Evolutionary conservation across 2,329 filamentous ascomycete genomes (phyloP), one percentile per base, ranked within the genome.

Genomic region (Colletotrichum sp.): DNA sequence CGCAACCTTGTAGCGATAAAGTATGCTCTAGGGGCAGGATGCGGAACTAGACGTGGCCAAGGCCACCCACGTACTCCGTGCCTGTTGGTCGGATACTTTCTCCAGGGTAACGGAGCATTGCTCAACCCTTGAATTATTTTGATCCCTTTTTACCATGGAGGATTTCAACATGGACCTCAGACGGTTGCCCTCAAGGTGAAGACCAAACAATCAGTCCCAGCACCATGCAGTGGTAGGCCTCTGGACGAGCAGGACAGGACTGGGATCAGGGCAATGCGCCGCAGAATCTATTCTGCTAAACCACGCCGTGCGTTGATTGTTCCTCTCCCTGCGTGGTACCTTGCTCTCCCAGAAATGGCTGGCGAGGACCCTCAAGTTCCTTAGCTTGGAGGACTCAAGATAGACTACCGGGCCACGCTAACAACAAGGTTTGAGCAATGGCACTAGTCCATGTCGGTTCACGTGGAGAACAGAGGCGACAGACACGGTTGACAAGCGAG

Each of bases 401-500:
- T 34, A 70, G 65, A 73, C 70, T 60, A 74, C 70, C 48, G 62
- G 48, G 65, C 12, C 34, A 27, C 74, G 48, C 65, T 61, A 76
- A 58, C 43, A 55, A 32, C 32, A 74, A 74, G 65, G 70, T 74
- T 69, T 74, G 34, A 61, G 58, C 70, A 52, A 65, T n/a, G 58
- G 55, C 64, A 76, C 74, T 76, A 74, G 65, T 60, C 27, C 22
- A 60, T 48, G 43, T 65, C 70, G 66, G 22, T 74, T 74, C 74
- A 69, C 74, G 74, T 76, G 74, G 74, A 68, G 34, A 52, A 28
- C 8, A 69, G 64, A 65, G 74, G 70, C 65, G 58, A 34, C 43
- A 68, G 34, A 58, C 56, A 68, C 70, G 58, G 70, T 25, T 76
- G 74, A 69, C 70, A 74, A 48, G 56, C 48, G 68, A 69, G 64